phyloP scores from a whole-genome alignment of 176 grass and related monocot genomes.

The Leersia perrieri region DNA sequence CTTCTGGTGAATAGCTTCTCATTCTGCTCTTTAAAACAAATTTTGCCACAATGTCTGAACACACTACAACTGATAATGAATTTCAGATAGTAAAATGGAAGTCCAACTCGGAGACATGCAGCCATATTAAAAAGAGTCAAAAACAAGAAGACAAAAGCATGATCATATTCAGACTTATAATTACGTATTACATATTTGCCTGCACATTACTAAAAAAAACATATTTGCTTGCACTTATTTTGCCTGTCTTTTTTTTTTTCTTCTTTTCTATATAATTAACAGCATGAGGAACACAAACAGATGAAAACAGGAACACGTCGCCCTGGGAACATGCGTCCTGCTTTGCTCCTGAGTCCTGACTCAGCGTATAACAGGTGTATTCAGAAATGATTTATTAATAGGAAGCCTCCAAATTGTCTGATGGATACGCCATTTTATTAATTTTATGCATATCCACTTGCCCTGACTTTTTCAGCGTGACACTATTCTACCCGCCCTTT shows the following conservation, averaged over 20 bases:
- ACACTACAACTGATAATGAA: not conserved
- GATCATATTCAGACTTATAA: not conserved
- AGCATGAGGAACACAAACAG: not conserved
- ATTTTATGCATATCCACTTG: constrained; percentile 27
- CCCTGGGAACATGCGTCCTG: constrained; percentile 33
- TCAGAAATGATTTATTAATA: not conserved
- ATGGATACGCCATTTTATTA: constrained; percentile 9
- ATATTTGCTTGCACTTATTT: not conserved
- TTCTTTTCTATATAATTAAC: not conserved
- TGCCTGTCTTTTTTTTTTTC: not conserved
- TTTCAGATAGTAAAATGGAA: not conserved
- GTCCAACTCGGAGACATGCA: not conserved
- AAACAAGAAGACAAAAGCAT: not conserved
- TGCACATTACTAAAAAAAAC: too few relatives aligned
- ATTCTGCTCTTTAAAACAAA: not conserved
- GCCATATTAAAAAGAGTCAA: not conserved
- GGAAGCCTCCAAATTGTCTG: constrained; percentile 34
- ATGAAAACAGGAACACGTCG: constrained; percentile 12
- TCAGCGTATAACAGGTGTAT: constrained; percentile 29
- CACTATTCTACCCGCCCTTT: constrained; percentile 3
- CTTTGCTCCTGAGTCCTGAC: constrained; percentile 19
- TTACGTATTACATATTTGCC: not conserved
- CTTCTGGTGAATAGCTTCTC: too few relatives aligned
- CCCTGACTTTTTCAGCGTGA: constrained; percentile 25
- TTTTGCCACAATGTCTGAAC: not conserved